Conservation (phyloP, 352 stramenopile species). For the Phytophthora foliorum region DNA sequence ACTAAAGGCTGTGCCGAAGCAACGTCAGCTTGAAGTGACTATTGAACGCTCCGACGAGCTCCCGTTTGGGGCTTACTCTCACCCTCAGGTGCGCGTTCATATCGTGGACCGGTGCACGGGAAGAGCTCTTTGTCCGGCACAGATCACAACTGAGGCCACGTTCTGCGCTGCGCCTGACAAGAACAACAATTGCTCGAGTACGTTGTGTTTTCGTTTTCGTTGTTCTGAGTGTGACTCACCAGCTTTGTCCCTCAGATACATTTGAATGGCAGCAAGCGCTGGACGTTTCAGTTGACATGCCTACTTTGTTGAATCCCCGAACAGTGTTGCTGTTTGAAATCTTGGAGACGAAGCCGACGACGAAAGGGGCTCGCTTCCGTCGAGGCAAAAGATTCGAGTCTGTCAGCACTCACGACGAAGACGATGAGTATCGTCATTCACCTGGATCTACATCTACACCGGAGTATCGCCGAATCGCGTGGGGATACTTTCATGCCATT, state of each 20-base stretch:
- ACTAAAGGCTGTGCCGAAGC: conserved; percentile 20
- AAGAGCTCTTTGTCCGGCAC: conserved; percentile 37
- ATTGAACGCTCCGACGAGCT: conserved; percentile 60
- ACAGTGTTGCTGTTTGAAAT: conserved; percentile 69
- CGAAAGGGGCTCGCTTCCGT: conserved; percentile 28
- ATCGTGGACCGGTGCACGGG: conserved; percentile 66
- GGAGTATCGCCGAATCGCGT: conserved; percentile 52
- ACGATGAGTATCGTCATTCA: conserved; percentile 28
- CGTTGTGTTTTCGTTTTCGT: conserved; percentile 1
- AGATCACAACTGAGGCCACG: conserved; percentile 35
- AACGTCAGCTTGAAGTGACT: conserved; percentile 46
- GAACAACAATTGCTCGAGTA: conserved; percentile 25
- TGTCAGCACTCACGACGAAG: conserved; percentile 41
- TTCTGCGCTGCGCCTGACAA: conserved; percentile 20
- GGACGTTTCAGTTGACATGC: conserved; percentile 39
- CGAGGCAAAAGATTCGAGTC: conserved; percentile 35
- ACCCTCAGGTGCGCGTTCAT: conserved; percentile 57
- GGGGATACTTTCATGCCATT: conserved; percentile 72
- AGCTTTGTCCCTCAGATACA: conserved; percentile 25
- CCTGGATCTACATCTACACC: background rate
- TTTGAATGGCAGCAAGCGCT: conserved; percentile 70
- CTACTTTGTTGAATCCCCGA: conserved; percentile 48
- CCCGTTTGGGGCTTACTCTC: conserved; percentile 53
- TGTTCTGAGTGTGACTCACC: background rate
- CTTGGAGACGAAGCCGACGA: conserved; percentile 40